Evolutionary conservation across 2,329 filamentous ascomycete species (phyloP), one percentile per base, ranked within the genome.

Genomic region (Paraphoma sp.): DNA sequence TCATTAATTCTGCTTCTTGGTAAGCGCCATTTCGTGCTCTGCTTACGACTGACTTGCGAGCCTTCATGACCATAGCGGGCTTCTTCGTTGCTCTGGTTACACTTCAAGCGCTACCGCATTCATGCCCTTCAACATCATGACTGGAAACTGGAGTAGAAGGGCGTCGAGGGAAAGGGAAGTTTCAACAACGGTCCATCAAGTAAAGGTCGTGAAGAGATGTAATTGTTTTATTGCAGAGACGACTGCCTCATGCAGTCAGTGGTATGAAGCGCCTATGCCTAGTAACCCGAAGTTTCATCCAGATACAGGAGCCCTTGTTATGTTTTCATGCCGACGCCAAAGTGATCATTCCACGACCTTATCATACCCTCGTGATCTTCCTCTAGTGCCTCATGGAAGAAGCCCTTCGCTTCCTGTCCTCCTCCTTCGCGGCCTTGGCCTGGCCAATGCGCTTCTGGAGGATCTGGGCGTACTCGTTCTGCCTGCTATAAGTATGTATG

Each of bases 401-500:
- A 75, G 94, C 94, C 80, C 95, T 89, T 81, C 95, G 89, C 93
- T 98, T 98, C 86, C 93, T 92, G 81, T 90, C 85, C 84, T 98
- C 94, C 75, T 89, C 89, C 86, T 95, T 94, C 83, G 90, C 89
- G 79, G 90, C 86, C 88, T 97, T 97, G 86, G 93, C 91, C 86
- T 99, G 95, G 79, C 88, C 86, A 77, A 98, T 92, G 85, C 95
- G 95, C 91, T 95, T 96, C 85, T 95, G 92, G 66, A 99, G 88
- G 81, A 98, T 83, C 83, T 94, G 89, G 74, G 93, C 89, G 83
- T 99, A 99, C 85, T 99, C 95, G 85, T 92, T 93, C 94, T 98
- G 73, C n/a, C 50, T 49, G n/a, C 12, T 41, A 44, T 69, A 55
- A 69, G 65, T 40, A 40, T 54, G 7, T 10, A 16, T 6, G 9